Percentiles rank a stretch among this genome's conserved stretches.
phyloP scores from a whole-genome alignment of 805 yeast species.

The Nakazawaea molendinolei region DNA sequence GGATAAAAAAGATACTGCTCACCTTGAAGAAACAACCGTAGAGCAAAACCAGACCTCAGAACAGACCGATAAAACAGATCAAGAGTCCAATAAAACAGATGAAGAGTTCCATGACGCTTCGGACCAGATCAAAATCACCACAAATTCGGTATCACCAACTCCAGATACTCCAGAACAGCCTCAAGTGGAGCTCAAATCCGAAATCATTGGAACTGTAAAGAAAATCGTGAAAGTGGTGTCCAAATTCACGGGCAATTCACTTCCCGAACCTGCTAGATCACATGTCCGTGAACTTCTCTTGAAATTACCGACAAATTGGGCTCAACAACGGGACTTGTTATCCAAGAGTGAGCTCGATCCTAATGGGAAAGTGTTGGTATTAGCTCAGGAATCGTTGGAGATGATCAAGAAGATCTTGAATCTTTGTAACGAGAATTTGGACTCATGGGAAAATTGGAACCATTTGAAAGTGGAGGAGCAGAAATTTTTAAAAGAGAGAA shows the following conservation, averaged over 20 bases:
- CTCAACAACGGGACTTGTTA: conserved; percentile 21
- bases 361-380: conserved; percentile 67
- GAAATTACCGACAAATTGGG: conserved; percentile 70
- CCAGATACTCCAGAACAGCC: conserved; percentile 15
- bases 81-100: conserved; percentile 3
- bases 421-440: conserved; percentile 80
- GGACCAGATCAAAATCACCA: conserved; percentile 6
- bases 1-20: too few relatives aligned
- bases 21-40: not conserved
- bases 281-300: conserved; percentile 76
- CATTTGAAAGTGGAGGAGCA: conserved; percentile 9
- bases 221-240: conserved; percentile 84
- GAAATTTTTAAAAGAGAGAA: conserved; percentile 12
- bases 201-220: conserved; percentile 81
- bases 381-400: conserved; percentile 86
- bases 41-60: conserved; percentile 13
- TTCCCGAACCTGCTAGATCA: conserved; percentile 73
- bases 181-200: conserved; percentile 61
- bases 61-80: conserved; percentile 11
- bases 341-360: conserved; percentile 28
- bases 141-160: conserved; percentile 5
- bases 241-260: conserved; percentile 68
- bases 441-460: conserved; percentile 80
- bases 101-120: conserved; percentile 13
- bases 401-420: conserved; percentile 78